Percentiles rank a stretch among this genome's conserved stretches.
phyloP scores from a whole-genome alignment of 1,139 yeast genomes.

The Eremothecium sinecaudum region DNA sequence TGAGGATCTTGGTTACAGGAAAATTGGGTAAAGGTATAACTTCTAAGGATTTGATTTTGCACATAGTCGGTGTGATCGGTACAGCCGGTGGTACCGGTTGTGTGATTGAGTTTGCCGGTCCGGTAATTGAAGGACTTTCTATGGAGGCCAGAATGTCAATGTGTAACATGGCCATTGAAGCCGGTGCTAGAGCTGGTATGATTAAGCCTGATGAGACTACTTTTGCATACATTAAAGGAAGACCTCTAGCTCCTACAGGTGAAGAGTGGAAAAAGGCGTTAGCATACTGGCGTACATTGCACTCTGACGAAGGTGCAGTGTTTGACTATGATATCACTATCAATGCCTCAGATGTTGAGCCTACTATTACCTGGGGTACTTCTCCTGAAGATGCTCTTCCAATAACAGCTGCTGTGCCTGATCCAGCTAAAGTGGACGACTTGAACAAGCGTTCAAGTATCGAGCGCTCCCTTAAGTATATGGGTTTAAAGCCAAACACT shows the following conservation, averaged over 20 bases:
- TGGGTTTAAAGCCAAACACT: conserved; percentile 80
- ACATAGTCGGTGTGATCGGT: conserved; percentile 92
- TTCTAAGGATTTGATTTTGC: conserved; percentile 87
- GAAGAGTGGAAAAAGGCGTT: conserved; percentile 93
- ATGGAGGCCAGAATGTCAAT: conserved; percentile 99
- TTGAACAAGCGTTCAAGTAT: conserved; percentile 74
- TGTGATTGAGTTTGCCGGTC: conserved; percentile 94
- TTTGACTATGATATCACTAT: conserved; percentile 79
- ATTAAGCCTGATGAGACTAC: conserved; percentile 89
- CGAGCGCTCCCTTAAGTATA: conserved; percentile 83
- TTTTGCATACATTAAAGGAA: conserved; percentile 77
- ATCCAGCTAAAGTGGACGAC: conserved; percentile 64
- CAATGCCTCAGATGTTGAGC: conserved; percentile 76
- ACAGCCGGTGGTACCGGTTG: conserved; percentile 99
- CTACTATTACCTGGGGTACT: conserved; percentile 98
- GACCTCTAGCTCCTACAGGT: conserved; percentile 91
- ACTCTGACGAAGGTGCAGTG: conserved; percentile 79
- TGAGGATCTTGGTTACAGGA: conserved; percentile 82
- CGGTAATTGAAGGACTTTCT: conserved; percentile 76
- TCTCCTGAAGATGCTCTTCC: conserved; percentile 98
- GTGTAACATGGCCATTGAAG: conserved; percentile 98
- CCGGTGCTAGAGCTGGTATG: conserved; percentile 99
- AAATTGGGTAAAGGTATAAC: conserved; percentile 80
- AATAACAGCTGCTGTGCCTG: conserved; percentile 81
- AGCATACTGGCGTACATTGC: conserved; percentile 78